These are phyloP conservation scores for Senecio squalidus DNA, from an alignment of 140 eudicot genomes.

Conservation along the genomic window DNA sequence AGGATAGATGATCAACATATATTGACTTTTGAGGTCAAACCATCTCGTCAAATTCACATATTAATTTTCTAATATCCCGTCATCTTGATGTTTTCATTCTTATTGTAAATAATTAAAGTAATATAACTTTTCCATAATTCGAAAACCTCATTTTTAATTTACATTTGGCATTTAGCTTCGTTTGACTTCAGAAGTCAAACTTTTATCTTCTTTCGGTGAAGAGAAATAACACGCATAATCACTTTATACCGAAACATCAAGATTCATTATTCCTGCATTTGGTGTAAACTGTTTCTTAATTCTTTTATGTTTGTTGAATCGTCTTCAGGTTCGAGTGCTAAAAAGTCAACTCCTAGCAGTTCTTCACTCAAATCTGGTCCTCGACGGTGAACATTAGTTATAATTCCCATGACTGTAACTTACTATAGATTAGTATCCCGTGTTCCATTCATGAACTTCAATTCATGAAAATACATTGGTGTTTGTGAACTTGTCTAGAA, in stretches of 20 bases:
- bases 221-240: conserved; percentile 10
- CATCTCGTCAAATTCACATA: neutral
- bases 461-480: conserved; percentile 14
- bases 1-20: no score
- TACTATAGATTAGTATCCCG: conserved; percentile 15
- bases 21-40: neutral
- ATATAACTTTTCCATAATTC: neutral
- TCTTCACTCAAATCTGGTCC: conserved; percentile 23
- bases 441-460: conserved; percentile 1
- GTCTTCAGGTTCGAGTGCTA: conserved; percentile 27
- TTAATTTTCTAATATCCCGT: neutral
- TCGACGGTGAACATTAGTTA: conserved; percentile 10
- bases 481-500: conserved; percentile 8
- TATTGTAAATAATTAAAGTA: neutral
- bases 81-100: neutral
- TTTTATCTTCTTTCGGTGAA: conserved; percentile 2
- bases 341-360: conserved; percentile 25
- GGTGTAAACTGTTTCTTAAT: conserved; percentile 6
- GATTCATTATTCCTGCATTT: neutral
- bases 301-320: neutral
- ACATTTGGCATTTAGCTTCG: neutral
- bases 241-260: neutral
- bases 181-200: conserved; percentile 14
- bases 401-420: conserved; percentile 13
- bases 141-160: neutral